phyloP scores from a whole-genome alignment of 495 filamentous ascomycete species.

The Polyplosphaeria fusca region DNA sequence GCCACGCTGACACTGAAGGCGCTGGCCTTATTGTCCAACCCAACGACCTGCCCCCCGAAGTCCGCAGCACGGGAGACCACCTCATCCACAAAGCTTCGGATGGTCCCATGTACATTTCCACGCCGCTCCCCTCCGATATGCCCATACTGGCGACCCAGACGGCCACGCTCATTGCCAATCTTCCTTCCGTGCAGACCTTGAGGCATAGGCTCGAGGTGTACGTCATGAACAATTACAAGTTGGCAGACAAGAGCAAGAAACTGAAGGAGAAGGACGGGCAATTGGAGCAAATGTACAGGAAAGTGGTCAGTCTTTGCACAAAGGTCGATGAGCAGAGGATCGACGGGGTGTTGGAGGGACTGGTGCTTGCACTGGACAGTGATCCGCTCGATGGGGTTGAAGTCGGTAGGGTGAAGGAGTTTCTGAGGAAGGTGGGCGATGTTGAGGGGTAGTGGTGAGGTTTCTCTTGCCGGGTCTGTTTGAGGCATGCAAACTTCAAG shows the following conservation, averaged over 20 bases:
- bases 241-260: conserved; percentile 47
- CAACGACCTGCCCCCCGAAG: conserved; percentile 31
- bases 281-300: conserved; percentile 65
- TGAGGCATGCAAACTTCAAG: too few species aligned
- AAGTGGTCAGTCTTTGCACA: conserved; percentile 67
- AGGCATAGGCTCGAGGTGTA: conserved; percentile 49
- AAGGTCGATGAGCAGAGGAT: conserved; percentile 60
- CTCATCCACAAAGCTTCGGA: conserved; percentile 16
- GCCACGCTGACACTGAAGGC: conserved; percentile 55
- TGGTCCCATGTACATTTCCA: conserved; percentile 17
- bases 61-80: conserved; percentile 25
- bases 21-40: conserved; percentile 44
- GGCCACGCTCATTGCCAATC: conserved; percentile 28
- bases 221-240: conserved; percentile 43
- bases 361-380: conserved; percentile 70
- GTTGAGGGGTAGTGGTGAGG: conserved; percentile 22
- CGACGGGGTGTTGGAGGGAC: conserved; percentile 58
- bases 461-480: too few species aligned
- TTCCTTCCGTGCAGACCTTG: conserved; percentile 38
- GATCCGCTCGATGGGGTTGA: conserved; percentile 64
- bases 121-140: conserved; percentile 13
- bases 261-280: conserved; percentile 62
- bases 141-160: conserved; percentile 6
- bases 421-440: conserved; percentile 66
- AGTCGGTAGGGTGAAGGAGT: conserved; percentile 65